Base-by-base conservation (phyloP, 768 basidiomycete species). In the Mycena galopus region DNA sequence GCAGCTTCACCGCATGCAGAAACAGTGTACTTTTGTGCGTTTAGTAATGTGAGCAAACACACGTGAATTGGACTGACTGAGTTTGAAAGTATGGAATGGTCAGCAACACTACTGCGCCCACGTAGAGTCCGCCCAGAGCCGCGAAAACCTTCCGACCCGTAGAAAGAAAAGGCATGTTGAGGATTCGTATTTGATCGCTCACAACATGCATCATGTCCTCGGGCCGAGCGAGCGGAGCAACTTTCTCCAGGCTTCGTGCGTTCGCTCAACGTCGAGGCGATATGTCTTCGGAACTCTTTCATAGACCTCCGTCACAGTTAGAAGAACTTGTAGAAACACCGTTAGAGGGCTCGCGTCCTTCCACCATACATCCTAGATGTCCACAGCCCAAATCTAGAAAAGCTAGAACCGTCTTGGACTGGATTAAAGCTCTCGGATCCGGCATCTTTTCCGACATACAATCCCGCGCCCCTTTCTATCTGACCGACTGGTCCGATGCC, bases 401-500 rank as follows among this genome's bases (percentile, higher is more conserved):
- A 65, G 44, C 32, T 60, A 59, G 66, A 72, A 60, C 58, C 35
- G 21, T 30, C 2, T 32, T 67, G 39, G 56, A 42, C 25, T 78
- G 73, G 73, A 25, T 85, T 68, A 75, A 72, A 74, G 79, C 69
- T 4, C 73, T 89, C 35, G 90, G 89, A 2, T 77, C 84, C 5
- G 96, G 96, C 9, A 94, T 97, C 76, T 69, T 86, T 21, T 82
- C 84, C 42, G 96, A 98, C 81, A 84, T 97, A 17, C 85, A 83
- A 56, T 86, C 92, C 2, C 88, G 96, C 50, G 83, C 85, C 1
- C 95, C 96, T 1, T 96, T 90, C 86, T 98, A 97, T 79, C 69
- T 85, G 37, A 92, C 90, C 65, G 96, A 98, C 82, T 98, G 96
- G 96, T 90, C 85, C 12, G 95, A 97, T 79, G 96, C 94, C 8